Evolutionary conservation across 2,329 filamentous ascomycete species (phyloP).

Genomic region (Plectosphaerella sp.): DNA sequence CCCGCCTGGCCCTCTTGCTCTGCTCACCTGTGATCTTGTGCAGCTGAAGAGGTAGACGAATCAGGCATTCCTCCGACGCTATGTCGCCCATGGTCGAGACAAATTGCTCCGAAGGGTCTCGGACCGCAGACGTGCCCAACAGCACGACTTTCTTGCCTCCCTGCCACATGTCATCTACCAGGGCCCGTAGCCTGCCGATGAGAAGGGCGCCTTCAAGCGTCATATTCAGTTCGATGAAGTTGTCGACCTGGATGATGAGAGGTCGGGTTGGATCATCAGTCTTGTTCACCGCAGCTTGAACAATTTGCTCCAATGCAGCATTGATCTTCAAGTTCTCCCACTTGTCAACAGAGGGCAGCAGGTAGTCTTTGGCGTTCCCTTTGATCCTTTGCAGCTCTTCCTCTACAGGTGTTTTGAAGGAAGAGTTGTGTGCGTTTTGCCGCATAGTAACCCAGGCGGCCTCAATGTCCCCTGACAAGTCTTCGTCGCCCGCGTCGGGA

Average conservation of each 20-base stretch:
- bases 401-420: slow-evolving; percentile 26
- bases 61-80: slow-evolving; percentile 35
- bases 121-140: slow-evolving; percentile 68
- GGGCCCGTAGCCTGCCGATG: slow-evolving; percentile 62
- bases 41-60: slow-evolving; percentile 19
- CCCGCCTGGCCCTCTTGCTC: slow-evolving; percentile 12
- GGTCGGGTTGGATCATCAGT: slow-evolving; percentile 29
- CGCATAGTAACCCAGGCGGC: slow-evolving; percentile 17
- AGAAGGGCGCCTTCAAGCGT: slow-evolving; percentile 66
- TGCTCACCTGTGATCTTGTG: slow-evolving; percentile 3
- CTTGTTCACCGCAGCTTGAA: slow-evolving; percentile 39
- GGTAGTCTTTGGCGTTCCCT: slow-evolving; percentile 25
- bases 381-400: slow-evolving; percentile 40
- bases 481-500: slow-evolving; percentile 24
- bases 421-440: slow-evolving; percentile 14
- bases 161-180: slow-evolving; percentile 68
- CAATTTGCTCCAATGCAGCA: slow-evolving; percentile 51
- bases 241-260: slow-evolving; percentile 73
- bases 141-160: slow-evolving; percentile 70
- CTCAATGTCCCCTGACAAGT: slow-evolving; percentile 17
- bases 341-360: slow-evolving; percentile 34
- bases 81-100: slow-evolving; percentile 31
- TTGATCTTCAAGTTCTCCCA: slow-evolving; percentile 61
- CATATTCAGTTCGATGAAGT: slow-evolving; percentile 73
- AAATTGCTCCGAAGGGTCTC: slow-evolving; percentile 41